Evolutionary conservation across 106 monocot species (phyloP).

Genomic region (Triglochin maritima): DNA sequence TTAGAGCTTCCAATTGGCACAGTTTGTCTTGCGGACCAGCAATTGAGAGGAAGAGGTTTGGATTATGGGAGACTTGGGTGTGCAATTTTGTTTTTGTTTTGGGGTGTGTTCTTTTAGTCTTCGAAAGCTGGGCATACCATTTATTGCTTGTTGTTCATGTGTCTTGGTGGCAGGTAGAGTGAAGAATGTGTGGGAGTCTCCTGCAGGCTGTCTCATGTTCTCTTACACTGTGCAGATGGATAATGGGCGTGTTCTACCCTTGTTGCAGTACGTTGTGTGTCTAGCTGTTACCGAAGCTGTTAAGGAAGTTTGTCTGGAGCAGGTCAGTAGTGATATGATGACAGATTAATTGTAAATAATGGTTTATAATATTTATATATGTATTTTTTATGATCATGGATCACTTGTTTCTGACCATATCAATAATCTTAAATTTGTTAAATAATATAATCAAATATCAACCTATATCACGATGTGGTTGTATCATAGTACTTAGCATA

Average conservation of each 20-base stretch:
- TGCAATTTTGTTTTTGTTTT: background rate
- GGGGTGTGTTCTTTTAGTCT: background rate
- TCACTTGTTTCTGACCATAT: background rate
- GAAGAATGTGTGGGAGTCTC: slow-evolving; percentile 89
- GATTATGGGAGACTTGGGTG: background rate
- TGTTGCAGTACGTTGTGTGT: slow-evolving; percentile 79
- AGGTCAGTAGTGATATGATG: slow-evolving; percentile 22
- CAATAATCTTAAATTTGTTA: background rate
- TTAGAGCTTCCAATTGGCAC: slow-evolving; percentile 11
- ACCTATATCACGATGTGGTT: too few species aligned
- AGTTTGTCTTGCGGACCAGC: slow-evolving; percentile 17
- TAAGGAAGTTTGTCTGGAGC: slow-evolving; percentile 41
- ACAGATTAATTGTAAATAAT: background rate
- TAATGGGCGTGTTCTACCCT: slow-evolving; percentile 71
- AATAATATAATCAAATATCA: too few species aligned
- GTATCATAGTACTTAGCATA: too few species aligned
- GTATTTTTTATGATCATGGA: background rate
- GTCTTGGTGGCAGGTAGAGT: slow-evolving; percentile 37
- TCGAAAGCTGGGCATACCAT: background rate
- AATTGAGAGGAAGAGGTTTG: slow-evolving; percentile 23
- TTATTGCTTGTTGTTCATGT: background rate
- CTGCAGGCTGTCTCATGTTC: slow-evolving; percentile 75
- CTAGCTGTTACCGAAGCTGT: slow-evolving; percentile 78
- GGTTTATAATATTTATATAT: too few species aligned
- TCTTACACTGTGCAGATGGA: slow-evolving; percentile 86